Evolutionary conservation across 139 green algal genomes (phyloP), one percentile per base, ranked within the genome.

Genomic region (Coccomyxa sp.): DNA sequence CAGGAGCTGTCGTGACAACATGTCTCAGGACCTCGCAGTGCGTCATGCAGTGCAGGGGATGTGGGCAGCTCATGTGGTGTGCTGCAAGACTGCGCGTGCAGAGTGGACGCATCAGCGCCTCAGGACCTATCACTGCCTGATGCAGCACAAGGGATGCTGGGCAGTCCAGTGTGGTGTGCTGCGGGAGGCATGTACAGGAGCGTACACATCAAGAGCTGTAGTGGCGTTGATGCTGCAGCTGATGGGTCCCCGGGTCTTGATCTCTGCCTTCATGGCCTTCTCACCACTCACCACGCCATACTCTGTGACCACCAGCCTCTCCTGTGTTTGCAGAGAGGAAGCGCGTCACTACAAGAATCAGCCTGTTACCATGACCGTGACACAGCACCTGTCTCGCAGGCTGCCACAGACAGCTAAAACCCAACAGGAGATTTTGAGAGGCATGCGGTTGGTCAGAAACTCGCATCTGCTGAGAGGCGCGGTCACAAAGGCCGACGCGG

Each of bases 201-300:
- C 50, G 50, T 22, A 64, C 50, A 31, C 27, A 64, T 64, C 50
- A 64, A 64, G 50, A 22, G 50, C 50, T 22, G 18, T 64, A 24
- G 93, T 96, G 24, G 92, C 90, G 73, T 91, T 84, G 74, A 98
- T 95, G 80, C 78, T 85, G 81, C 94, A 98, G 55, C 79, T 82
- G 82, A 98, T 96, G 78, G 94, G 94, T 9, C 94, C 94, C 0
- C 93, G 86, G 24, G 83, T 71, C 4, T 82, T 86, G 55, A 98
- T 93, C 87, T 98, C 94, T 0, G 90, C 89, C 87, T 93, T 97
- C 88, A 98, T 97, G 18, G 84, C 73, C 0, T 80, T 75, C 6
- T 83, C 71, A 24, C 88, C 89, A 16, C 54, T 33, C 34, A 97
- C 81, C 34, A 81, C 79, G 71, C 94, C 94, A 86, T 97, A 88